Conservation (phyloP, 1,284 basidiomycete species). For the Marasmius fiardii region DNA sequence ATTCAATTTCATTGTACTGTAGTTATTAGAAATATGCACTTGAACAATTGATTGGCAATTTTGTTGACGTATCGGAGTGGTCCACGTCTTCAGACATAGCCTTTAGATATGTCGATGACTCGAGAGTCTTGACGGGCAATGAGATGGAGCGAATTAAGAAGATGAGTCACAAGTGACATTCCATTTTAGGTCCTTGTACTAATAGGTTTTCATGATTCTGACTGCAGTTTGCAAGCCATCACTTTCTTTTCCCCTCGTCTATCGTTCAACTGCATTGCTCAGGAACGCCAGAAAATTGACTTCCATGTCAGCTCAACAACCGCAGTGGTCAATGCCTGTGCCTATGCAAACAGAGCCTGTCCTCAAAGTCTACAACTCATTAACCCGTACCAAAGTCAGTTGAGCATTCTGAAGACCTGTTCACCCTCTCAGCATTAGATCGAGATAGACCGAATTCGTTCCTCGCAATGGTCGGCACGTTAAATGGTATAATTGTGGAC, state of each 20-base stretch:
- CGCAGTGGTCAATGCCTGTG: constrained; percentile 53
- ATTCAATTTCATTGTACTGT: not conserved
- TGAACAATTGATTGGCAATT: not conserved
- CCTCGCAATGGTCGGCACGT: constrained; percentile 81
- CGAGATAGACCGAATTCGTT: constrained; percentile 73
- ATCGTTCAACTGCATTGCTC: not conserved
- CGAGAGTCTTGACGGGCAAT: too few relatives aligned
- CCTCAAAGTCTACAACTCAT: constrained; percentile 91
- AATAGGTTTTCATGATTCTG: constrained; percentile 14
- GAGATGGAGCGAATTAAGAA: not conserved
- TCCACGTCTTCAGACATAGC: not conserved
- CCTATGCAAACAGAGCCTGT: constrained; percentile 52
- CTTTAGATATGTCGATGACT: too few relatives aligned
- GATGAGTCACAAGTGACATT: not conserved
- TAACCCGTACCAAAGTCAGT: constrained; percentile 86
- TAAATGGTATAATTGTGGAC: constrained; percentile 99
- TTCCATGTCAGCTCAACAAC: constrained; percentile 44
- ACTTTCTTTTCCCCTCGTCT: constrained; percentile 10
- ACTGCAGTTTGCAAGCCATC: constrained; percentile 12
- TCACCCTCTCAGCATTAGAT: constrained; percentile 4
- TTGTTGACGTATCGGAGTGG: not conserved
- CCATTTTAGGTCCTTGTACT: not conserved
- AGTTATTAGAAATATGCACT: not conserved
- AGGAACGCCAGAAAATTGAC: not conserved
- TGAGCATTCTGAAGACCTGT: constrained; percentile 13